A percentile compares a stretch with the other conserved stretches of the same genome.
Evolutionary conservation across 495 filamentous ascomycete genomes (phyloP).

Genomic region (Aspergillus egyptiacus): DNA sequence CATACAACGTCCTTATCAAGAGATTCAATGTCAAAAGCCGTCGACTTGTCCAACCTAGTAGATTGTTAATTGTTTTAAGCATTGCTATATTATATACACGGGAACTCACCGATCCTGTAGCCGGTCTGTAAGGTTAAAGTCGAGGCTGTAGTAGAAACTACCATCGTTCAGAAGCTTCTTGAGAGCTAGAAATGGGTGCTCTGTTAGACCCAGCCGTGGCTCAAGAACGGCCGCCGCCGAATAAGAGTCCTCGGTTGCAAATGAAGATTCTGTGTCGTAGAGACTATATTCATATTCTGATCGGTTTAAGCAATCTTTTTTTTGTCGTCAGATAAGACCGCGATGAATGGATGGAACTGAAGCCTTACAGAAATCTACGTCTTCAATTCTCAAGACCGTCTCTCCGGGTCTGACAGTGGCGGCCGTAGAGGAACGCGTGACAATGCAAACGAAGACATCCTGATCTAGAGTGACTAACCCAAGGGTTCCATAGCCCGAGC

Average conservation of each 20-base stretch:
- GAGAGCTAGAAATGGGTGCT: constrained; percentile 83
- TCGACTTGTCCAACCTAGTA: constrained; percentile 38
- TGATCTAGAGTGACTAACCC: constrained; percentile 78
- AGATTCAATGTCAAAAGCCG: constrained; percentile 71
- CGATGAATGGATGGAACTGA: not conserved
- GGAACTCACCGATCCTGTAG: constrained; percentile 75
- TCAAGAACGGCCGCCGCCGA: constrained; percentile 49
- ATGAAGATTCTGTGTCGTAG: constrained; percentile 49
- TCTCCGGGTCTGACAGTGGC: constrained; percentile 82
- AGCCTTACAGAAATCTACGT: constrained; percentile 74
- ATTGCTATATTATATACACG: not conserved
- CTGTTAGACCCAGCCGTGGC: constrained; percentile 58
- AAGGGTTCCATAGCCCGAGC: constrained; percentile 80
- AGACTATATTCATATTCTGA: constrained; percentile 71
- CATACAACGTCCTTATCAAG: constrained; percentile 88
- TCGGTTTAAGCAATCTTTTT: constrained; percentile 73
- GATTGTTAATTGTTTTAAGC: constrained; percentile 43
- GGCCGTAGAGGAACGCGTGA: constrained; percentile 68
- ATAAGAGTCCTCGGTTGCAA: constrained; percentile 43
- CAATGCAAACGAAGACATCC: constrained; percentile 90
- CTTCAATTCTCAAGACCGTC: constrained; percentile 77
- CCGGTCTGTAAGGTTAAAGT: constrained; percentile 93
- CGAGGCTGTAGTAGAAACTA: constrained; percentile 96
- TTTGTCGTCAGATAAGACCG: constrained; percentile 3
- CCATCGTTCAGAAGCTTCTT: constrained; percentile 89